phyloP scores from a whole-genome alignment of 306 rosid species.

The Delonix regia region DNA sequence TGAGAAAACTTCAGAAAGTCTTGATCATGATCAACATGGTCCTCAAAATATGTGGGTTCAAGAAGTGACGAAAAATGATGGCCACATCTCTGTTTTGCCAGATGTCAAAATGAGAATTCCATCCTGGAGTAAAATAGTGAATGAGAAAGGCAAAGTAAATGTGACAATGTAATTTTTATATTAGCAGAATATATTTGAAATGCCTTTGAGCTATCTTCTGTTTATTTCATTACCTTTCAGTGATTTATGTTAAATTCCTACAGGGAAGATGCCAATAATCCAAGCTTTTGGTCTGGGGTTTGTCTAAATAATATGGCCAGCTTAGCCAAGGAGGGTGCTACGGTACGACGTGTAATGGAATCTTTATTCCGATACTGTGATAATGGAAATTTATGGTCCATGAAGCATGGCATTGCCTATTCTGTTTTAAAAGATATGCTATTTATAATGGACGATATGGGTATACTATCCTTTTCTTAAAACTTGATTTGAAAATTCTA shows the following conservation, averaged over 20 bases:
- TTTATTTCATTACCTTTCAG: slow-evolving; percentile 27
- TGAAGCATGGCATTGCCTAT: slow-evolving; percentile 67
- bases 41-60: slow-evolving; percentile 56
- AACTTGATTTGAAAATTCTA: slow-evolving; percentile 27
- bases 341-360: slow-evolving; percentile 88
- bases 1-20: slow-evolving; percentile 35
- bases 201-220: slow-evolving; percentile 10
- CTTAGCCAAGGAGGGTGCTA: slow-evolving; percentile 90
- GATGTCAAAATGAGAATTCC: slow-evolving; percentile 53
- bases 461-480: slow-evolving; percentile 43
- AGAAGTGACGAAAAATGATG: slow-evolving; percentile 57
- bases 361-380: slow-evolving; percentile 88
- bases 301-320: slow-evolving; percentile 92
- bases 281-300: slow-evolving; percentile 89
- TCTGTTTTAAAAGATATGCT: slow-evolving; percentile 79
- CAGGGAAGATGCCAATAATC: slow-evolving; percentile 83
- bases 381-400: slow-evolving; percentile 74
- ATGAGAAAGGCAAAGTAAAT: slow-evolving; percentile 63
- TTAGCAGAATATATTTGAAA: slow-evolving; percentile 29
- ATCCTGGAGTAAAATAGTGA: slow-evolving; percentile 67
- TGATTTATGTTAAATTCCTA: slow-evolving; percentile 37
- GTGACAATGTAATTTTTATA: slow-evolving; percentile 60
- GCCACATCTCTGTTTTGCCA: slow-evolving; percentile 50
- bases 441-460: slow-evolving; percentile 78
- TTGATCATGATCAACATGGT: slow-evolving; percentile 46